Percentiles rank a stretch among this genome's conserved stretches.
These are phyloP conservation scores for Lagenidium giganteum DNA, from an alignment of 352 stramenopile species.

Conservation along the genomic window DNA sequence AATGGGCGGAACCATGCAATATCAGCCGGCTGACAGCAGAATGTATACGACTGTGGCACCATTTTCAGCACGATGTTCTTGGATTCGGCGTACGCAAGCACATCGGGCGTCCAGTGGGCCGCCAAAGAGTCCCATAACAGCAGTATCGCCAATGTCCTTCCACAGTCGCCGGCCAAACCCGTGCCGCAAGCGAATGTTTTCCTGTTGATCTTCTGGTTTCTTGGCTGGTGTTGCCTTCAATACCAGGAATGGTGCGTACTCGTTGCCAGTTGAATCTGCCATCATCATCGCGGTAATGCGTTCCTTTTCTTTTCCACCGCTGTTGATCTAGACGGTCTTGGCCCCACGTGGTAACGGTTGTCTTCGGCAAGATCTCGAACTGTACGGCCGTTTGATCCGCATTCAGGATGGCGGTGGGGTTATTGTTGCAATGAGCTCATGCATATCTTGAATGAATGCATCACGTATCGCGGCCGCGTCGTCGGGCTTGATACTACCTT, in stretches of 20 bases:
- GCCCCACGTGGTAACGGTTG: slow-evolving; percentile 4
- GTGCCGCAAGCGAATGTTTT: slow-evolving; percentile 1
- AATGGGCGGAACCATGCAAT: slow-evolving; percentile 2
- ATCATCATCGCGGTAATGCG: slow-evolving; percentile 16
- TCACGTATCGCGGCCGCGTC: neutral
- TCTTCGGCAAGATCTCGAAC: neutral
- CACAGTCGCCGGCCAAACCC: slow-evolving; percentile 18
- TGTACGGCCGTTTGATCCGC: slow-evolving; percentile 10
- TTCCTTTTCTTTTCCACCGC: slow-evolving; percentile 19
- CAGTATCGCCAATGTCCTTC: slow-evolving; percentile 10
- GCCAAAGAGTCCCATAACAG: slow-evolving; percentile 3
- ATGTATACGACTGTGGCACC: slow-evolving; percentile 1
- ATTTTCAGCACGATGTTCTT: slow-evolving; percentile 2
- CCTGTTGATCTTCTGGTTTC: slow-evolving; percentile 1
- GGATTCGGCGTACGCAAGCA: neutral
- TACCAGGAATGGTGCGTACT: slow-evolving; percentile 19
- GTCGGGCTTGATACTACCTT: slow-evolving; percentile 1
- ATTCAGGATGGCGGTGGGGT: too few species aligned
- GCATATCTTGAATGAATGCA: neutral
- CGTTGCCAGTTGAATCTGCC: slow-evolving; percentile 18
- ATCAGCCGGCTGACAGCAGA: slow-evolving; percentile 3
- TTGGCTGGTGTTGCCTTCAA: slow-evolving; percentile 16
- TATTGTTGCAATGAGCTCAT: neutral
- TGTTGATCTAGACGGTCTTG: slow-evolving; percentile 20
- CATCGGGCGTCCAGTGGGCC: slow-evolving; percentile 2